Base-by-base conservation (phyloP, 129 eudicot genomes). In the Ambrosia artemisiifolia region DNA sequence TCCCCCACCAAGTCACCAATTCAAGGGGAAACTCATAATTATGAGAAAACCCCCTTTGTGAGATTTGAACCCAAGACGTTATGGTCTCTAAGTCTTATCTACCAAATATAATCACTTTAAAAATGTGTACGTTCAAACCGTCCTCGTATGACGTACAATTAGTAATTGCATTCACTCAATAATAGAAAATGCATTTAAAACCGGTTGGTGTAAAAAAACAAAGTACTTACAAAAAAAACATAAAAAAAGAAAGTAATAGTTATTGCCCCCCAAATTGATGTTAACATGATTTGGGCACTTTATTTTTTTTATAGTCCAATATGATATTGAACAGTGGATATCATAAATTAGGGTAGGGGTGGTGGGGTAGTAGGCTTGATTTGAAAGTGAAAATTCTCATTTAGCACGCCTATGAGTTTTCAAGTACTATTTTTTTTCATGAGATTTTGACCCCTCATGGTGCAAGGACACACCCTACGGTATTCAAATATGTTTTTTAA, bases 361-460 rank as follows among this genome's bases (percentile, higher is more conserved):
- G 9, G 20, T 35, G 24, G 50, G 34, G 33, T 54, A 12, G 5
- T 6, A 19, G 32, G 32, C 47, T 12, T 30, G 28, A 47, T 70
- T 47, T 34, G 56, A 62, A 33, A 35, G 70, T 74, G 70, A 53
- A 74, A 63, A 49, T 48, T 74, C 67, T 30, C 1, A 63, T 46
- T 34, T 8, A 67, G 54, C 19, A 53, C 18, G 28, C 24, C 3
- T 6, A 20, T 60, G 12, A 73, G 47, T 59, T 72, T 59, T 60
- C 61, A 47, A 56, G 65, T 61, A 63, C 59, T 59, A 12, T 63
- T 63, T 30, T 34, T 34, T 35, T 40, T 35, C 38, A 60, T 50
- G 5, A 13, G 65, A 49, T 48, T 62, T 63, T 74, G 78, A 63
- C 78, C 0, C 51, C 70, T 74, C 71, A 73, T 46, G 50, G 63